Conservation (phyloP, 768 basidiomycete genomes). For the Sporobolomyces roseus region DNA sequence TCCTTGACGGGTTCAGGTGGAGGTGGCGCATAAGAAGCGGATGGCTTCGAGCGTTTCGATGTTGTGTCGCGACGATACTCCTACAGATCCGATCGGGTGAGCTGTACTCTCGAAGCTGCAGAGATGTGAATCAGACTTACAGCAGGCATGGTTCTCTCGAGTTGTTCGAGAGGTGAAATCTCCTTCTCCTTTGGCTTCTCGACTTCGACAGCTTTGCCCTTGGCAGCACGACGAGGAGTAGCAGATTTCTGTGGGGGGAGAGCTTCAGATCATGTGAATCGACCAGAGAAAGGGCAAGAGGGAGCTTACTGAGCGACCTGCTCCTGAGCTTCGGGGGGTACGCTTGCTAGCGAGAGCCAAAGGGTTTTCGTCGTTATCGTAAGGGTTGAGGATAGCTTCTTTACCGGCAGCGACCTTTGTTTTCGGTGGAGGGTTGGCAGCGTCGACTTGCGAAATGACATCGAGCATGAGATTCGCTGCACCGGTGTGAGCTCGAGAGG, state of each 20-base stretch:
- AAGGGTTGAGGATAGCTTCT: conserved; percentile 36
- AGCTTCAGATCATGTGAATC: background rate
- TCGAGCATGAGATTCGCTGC: conserved; percentile 40
- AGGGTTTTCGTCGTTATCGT: conserved; percentile 22
- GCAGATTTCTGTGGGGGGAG: background rate
- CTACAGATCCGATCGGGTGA: background rate
- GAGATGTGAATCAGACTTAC: background rate
- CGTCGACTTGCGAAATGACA: conserved; percentile 28
- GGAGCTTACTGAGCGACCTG: background rate
- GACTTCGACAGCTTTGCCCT: background rate
- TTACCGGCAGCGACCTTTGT: background rate
- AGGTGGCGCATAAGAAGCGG: background rate
- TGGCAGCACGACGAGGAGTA: background rate
- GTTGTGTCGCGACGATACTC: conserved; percentile 12
- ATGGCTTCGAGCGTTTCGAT: background rate
- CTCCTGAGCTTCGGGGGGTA: conserved; percentile 5
- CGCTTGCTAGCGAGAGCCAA: background rate
- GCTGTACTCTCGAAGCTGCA: background rate
- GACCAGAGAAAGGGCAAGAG: background rate
- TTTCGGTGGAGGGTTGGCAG: background rate
- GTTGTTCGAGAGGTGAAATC: conserved; percentile 29
- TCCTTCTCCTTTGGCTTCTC: conserved; percentile 16
- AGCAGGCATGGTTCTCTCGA: conserved; percentile 39
- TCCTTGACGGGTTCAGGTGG: background rate
- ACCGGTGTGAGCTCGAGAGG: background rate